phyloP scores from a whole-genome alignment of 345 rosid genomes.

The Gossypium herbaceum region DNA sequence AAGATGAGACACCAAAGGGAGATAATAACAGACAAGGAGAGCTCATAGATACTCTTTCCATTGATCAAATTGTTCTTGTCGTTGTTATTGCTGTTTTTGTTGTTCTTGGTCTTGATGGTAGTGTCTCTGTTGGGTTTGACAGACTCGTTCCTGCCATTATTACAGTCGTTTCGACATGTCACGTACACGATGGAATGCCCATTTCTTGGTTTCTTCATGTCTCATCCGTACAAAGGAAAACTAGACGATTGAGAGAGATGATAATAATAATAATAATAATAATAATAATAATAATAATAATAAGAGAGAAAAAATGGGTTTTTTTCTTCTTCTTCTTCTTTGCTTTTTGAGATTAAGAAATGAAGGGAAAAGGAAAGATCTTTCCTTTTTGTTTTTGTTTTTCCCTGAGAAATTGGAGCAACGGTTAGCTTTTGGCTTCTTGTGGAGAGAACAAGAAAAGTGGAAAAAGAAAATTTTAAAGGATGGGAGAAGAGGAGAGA shows the following conservation, averaged over 20 bases:
- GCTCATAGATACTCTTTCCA: conserved; percentile 34
- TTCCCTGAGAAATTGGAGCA: neutral
- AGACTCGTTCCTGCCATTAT: neutral
- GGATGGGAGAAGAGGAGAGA: no score
- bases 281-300: neutral
- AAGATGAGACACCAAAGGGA: conserved; percentile 65
- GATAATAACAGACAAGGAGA: conserved; percentile 51
- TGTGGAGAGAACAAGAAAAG: neutral
- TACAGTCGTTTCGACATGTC: conserved; percentile 23
- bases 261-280: neutral
- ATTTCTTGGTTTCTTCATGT: conserved; percentile 39
- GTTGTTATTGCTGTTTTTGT: neutral
- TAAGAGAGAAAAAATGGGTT: neutral
- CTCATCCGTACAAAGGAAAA: conserved; percentile 11
- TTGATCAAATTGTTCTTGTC: neutral
- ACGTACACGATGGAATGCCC: conserved; percentile 16
- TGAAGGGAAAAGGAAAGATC: neutral
- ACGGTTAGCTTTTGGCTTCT: conserved; percentile 7
- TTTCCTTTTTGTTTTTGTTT: neutral
- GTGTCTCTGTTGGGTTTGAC: conserved; percentile 1
- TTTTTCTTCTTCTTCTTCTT: neutral
- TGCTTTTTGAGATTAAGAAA: neutral
- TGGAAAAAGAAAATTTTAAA: neutral
- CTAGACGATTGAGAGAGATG: neutral
- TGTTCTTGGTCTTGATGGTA: neutral